These are phyloP conservation scores for Catenaria anguillulae DNA, from an alignment of 371 early-diverging fungal species.

Conservation along the genomic window DNA sequence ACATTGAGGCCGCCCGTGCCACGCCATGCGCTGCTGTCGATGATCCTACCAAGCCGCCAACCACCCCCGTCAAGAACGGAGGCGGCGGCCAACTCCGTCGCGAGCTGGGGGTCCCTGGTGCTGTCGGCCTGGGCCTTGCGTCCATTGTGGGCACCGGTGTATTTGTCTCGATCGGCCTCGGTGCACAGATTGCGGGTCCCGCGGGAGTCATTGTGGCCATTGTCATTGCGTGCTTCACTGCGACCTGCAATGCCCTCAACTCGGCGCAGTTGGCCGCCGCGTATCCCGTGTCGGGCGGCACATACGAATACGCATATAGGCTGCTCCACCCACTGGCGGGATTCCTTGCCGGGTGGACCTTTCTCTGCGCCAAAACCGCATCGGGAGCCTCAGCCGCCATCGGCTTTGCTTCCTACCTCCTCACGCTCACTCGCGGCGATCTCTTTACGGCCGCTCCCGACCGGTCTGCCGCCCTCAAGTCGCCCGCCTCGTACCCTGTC, in stretches of 20 bases:
- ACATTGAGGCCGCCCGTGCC: too few species aligned
- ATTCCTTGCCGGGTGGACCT: constrained; percentile 3
- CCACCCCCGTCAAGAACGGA: too few species aligned
- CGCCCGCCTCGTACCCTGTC: neutral
- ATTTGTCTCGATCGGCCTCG: constrained; percentile 3
- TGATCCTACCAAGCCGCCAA: too few species aligned
- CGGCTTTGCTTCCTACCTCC: neutral
- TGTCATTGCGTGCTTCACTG: constrained; percentile 1
- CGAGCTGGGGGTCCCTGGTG: neutral
- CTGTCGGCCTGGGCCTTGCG: constrained; percentile 1
- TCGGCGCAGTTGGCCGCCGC: constrained; percentile 5
- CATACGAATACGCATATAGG: constrained; percentile 5
- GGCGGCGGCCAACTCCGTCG: neutral
- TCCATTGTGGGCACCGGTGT: constrained; percentile 6
- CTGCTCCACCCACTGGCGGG: neutral
- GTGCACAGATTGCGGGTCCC: constrained; percentile 1
- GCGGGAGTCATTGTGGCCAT: neutral
- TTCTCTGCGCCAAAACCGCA: constrained; percentile 3
- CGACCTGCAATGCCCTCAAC: constrained; percentile 6
- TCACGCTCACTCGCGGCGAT: neutral
- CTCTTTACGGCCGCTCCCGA: neutral
- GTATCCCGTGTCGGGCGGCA: neutral
- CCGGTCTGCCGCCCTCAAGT: neutral
- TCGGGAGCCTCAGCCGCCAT: neutral
- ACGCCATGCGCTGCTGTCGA: too few species aligned